Percentiles rank a stretch among this genome's conserved stretches.
Conservation (phyloP, 495 filamentous ascomycete species). For the Mycothermus thermophilus region DNA sequence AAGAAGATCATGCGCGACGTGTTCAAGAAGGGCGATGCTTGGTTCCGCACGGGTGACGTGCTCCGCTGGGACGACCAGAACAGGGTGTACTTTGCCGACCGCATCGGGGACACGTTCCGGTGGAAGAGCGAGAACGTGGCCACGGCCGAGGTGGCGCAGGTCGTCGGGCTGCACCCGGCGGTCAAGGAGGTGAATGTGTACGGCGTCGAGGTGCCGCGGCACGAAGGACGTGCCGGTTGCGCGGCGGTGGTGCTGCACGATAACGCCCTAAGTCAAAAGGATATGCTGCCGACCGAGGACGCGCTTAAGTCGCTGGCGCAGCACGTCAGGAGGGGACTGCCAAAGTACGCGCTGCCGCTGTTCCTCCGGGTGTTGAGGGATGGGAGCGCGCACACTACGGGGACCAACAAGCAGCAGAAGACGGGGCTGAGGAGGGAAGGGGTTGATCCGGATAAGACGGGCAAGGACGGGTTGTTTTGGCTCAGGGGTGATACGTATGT, state of each 20-base stretch:
- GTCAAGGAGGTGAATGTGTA: constrained; percentile 80
- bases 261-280: constrained; percentile 5
- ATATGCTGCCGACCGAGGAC: constrained; percentile 22
- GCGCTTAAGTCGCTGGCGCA: constrained; percentile 44
- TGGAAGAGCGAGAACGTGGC: constrained; percentile 95
- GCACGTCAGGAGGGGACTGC: constrained; percentile 43
- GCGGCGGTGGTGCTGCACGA: constrained; percentile 49
- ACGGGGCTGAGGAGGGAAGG: constrained; percentile 55
- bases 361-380: constrained; percentile 56
- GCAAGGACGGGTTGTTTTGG: constrained; percentile 50
- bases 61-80: constrained; percentile 58
- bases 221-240: constrained; percentile 81
- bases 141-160: constrained; percentile 69
- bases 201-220: constrained; percentile 65
- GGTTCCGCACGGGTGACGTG: constrained; percentile 77
- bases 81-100: constrained; percentile 72
- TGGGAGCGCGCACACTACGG: constrained; percentile 46
- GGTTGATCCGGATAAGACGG: constrained; percentile 49
- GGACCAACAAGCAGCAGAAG: constrained; percentile 84
- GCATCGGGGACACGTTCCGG: constrained; percentile 86
- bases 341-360: constrained; percentile 61
- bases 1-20: constrained; percentile 72
- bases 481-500: constrained; percentile 53
- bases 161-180: constrained; percentile 50
- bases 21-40: constrained; percentile 67